Conservation (phyloP, 2,329 filamentous ascomycete species). For the Aphanoascus verrucosus region DNA sequence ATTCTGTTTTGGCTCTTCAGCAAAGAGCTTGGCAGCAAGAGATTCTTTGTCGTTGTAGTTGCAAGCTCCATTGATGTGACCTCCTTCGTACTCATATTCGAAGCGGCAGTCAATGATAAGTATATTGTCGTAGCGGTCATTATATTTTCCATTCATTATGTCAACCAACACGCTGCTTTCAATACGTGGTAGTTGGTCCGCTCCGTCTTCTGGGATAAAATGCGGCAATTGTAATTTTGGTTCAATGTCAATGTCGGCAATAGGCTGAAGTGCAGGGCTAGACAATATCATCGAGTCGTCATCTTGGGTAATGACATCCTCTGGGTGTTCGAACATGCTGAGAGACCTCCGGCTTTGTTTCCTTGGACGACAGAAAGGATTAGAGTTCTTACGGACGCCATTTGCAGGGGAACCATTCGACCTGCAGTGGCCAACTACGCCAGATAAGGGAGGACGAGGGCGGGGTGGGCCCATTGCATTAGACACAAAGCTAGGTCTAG, state of each 20-base stretch:
- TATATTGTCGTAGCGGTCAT: constrained; percentile 63
- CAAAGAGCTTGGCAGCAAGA: constrained; percentile 68
- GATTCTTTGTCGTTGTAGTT: constrained; percentile 97
- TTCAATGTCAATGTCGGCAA: constrained; percentile 73
- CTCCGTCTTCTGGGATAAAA: constrained; percentile 67
- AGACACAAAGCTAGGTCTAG: constrained; percentile 49
- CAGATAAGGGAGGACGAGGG: constrained; percentile 54
- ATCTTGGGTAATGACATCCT: constrained; percentile 70
- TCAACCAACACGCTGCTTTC: constrained; percentile 68
- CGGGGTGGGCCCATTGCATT: constrained; percentile 50
- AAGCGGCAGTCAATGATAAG: constrained; percentile 94
- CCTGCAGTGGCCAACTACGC: constrained; percentile 43
- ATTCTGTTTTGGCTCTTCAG: constrained; percentile 51
- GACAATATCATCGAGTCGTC: constrained; percentile 49
- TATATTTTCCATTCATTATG: constrained; percentile 78
- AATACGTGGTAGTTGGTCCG: constrained; percentile 82
- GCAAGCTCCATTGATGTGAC: constrained; percentile 83
- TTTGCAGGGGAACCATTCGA: constrained; percentile 66
- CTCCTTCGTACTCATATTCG: constrained; percentile 96
- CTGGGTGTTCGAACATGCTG: constrained; percentile 95
- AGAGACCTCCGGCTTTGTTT: constrained; percentile 85
- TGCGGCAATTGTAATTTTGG: constrained; percentile 69
- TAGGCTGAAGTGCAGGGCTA: constrained; percentile 54
- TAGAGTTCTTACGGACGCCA: constrained; percentile 58
- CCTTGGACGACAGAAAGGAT: constrained; percentile 61